Percentiles rank a stretch among this genome's conserved stretches.
phyloP scores from a whole-genome alignment of 345 rosid species.

The Ricinus communis region DNA sequence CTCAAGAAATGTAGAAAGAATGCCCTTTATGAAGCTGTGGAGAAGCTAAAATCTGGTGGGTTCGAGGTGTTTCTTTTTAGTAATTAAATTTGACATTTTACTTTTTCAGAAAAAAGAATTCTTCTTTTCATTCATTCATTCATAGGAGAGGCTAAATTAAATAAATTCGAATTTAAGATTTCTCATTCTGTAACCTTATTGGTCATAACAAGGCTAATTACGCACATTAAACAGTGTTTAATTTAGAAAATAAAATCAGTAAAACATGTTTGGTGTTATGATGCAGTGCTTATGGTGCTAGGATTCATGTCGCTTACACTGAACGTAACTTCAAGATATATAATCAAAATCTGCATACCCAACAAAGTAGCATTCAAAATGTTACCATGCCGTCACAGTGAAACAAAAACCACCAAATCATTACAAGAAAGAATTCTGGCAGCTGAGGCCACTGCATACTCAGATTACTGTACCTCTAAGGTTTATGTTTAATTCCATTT shows the following conservation, averaged over 20 bases:
- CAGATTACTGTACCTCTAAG: constrained; percentile 48
- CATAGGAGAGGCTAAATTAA: too few species aligned
- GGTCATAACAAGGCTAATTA: too few species aligned
- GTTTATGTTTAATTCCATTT: too few species aligned
- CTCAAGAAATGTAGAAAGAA: constrained; percentile 53
- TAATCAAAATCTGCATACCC: constrained; percentile 64
- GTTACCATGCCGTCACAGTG: constrained; percentile 51
- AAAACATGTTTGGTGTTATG: not conserved
- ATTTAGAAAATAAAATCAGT: too few species aligned
- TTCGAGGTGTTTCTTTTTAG: not conserved
- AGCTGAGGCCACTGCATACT: not conserved
- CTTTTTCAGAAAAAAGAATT: too few species aligned
- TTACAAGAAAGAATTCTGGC: constrained; percentile 35
- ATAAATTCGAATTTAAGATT: too few species aligned
- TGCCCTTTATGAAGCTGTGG: constrained; percentile 58
- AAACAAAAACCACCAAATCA: constrained; percentile 20
- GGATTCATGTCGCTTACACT: constrained; percentile 76
- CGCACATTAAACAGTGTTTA: too few species aligned
- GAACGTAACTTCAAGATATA: constrained; percentile 45
- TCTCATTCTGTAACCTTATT: too few species aligned
- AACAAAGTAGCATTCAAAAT: constrained; percentile 41
- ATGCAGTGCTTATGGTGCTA: constrained; percentile 61
- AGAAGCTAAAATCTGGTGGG: constrained; percentile 67
- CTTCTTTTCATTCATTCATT: too few species aligned
- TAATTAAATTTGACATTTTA: not conserved